A percentile compares a stretch with the other conserved stretches of the same genome.
Conservation (phyloP, 768 basidiomycete species). For the Xerocomellus intermedius region DNA sequence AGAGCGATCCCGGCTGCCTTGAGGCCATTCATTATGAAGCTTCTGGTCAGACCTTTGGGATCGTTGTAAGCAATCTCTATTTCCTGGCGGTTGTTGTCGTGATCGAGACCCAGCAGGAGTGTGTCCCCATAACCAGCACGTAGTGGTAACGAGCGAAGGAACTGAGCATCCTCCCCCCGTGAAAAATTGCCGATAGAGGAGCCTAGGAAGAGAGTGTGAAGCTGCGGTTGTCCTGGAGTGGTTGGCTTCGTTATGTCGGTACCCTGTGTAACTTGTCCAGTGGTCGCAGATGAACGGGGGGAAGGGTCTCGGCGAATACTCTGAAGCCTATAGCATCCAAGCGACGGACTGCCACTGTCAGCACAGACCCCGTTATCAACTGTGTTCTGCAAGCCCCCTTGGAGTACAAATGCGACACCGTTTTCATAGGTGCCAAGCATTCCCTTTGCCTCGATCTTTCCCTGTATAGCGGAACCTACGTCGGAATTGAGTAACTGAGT, state of each 20-base stretch:
- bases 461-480: slow-evolving; percentile 57
- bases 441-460: slow-evolving; percentile 78
- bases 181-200: slow-evolving; percentile 91
- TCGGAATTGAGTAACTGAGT: slow-evolving; percentile 60
- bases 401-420: slow-evolving; percentile 75
- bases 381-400: slow-evolving; percentile 30
- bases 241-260: slow-evolving; percentile 33
- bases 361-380: slow-evolving; percentile 3
- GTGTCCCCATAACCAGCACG: slow-evolving; percentile 76
- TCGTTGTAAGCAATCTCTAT: slow-evolving; percentile 92
- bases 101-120: slow-evolving; percentile 88
- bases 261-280: slow-evolving; percentile 9
- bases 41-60: slow-evolving; percentile 61
- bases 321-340: slow-evolving; percentile 10
- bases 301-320: slow-evolving; percentile 33
- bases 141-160: slow-evolving; percentile 78
- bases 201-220: slow-evolving; percentile 90
- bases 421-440: slow-evolving; percentile 91
- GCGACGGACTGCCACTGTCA: neutral
- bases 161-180: slow-evolving; percentile 63
- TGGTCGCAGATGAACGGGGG: slow-evolving; percentile 38
- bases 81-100: slow-evolving; percentile 62
- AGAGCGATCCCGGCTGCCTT: slow-evolving; percentile 64
- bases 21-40: slow-evolving; percentile 88
- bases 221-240: slow-evolving; percentile 51